A percentile compares a stretch with the other conserved stretches of the same genome.
phyloP scores from a whole-genome alignment of 345 rosid species.

The Corchorus capsularis region DNA sequence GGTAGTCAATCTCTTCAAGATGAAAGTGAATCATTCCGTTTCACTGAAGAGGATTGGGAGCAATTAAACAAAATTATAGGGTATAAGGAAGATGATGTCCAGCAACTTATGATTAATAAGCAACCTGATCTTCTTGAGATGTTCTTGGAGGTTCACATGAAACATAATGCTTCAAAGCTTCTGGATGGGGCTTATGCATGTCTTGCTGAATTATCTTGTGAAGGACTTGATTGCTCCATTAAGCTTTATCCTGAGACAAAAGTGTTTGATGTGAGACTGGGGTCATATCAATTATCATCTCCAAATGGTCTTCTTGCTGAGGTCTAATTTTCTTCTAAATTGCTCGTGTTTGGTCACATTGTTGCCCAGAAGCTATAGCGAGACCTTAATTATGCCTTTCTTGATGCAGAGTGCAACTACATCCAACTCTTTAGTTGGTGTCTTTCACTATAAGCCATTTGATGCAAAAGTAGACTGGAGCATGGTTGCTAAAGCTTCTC shows the following conservation, averaged over 20 bases:
- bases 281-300: constrained; percentile 86
- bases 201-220: constrained; percentile 91
- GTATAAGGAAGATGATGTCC: constrained; percentile 78
- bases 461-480: constrained; percentile 98
- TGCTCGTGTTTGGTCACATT: constrained; percentile 17
- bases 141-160: constrained; percentile 81
- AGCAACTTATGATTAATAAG: constrained; percentile 44
- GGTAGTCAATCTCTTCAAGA: constrained; percentile 54
- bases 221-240: constrained; percentile 71
- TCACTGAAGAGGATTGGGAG: constrained; percentile 92
- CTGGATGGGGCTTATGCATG: constrained; percentile 57
- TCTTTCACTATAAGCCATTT: constrained; percentile 91
- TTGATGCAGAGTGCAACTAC: constrained; percentile 86
- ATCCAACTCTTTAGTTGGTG: constrained; percentile 69
- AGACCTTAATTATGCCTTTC: constrained; percentile 22
- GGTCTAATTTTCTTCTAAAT: constrained; percentile 41
- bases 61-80: constrained; percentile 85
- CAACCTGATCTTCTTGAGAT: constrained; percentile 74
- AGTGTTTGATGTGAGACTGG: constrained; percentile 76
- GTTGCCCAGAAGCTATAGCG: constrained; percentile 21
- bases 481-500: constrained; percentile 91
- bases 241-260: constrained; percentile 94
- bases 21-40: constrained; percentile 70
- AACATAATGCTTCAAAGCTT: constrained; percentile 93
- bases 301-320: constrained; percentile 94